Conservation (phyloP, 192 early-diverging fungal species). For the Gonapodya prolifera region DNA sequence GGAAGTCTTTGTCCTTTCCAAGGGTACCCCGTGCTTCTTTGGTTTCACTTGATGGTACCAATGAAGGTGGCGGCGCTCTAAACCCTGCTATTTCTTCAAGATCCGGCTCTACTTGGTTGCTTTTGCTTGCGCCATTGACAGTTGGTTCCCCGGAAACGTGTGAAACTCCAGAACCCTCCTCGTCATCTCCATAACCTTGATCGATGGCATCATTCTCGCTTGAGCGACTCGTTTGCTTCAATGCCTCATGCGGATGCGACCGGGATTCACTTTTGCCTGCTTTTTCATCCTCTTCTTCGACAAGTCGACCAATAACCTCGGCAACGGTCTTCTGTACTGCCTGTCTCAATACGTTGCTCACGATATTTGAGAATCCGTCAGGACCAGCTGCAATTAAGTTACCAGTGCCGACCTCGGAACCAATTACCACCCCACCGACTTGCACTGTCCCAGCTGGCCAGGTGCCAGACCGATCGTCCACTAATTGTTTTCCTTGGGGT, state of each 20-base stretch:
- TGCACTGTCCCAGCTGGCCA: constrained; percentile 10
- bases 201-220: constrained; percentile 2
- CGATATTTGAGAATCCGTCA: constrained; percentile 33
- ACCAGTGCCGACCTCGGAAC: constrained; percentile 28
- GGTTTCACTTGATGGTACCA: background rate
- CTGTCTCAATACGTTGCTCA: constrained; percentile 16
- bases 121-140: constrained; percentile 5
- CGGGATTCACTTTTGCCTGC: constrained; percentile 16
- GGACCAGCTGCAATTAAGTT: constrained; percentile 27
- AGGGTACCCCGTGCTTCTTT: background rate
- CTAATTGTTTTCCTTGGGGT: constrained; percentile 13
- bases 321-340: background rate
- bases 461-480: constrained; percentile 3
- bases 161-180: no score
- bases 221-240: background rate
- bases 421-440: constrained; percentile 37
- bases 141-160: background rate
- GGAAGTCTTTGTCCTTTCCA: background rate
- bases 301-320: constrained; percentile 13
- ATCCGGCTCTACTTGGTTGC: constrained; percentile 1
- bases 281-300: background rate
- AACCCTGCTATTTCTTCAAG: background rate
- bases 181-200: background rate
- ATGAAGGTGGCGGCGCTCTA: background rate
- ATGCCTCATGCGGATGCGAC: background rate